phyloP scores from a whole-genome alignment of 495 filamentous ascomycete genomes.

The Penicillium canariense region DNA sequence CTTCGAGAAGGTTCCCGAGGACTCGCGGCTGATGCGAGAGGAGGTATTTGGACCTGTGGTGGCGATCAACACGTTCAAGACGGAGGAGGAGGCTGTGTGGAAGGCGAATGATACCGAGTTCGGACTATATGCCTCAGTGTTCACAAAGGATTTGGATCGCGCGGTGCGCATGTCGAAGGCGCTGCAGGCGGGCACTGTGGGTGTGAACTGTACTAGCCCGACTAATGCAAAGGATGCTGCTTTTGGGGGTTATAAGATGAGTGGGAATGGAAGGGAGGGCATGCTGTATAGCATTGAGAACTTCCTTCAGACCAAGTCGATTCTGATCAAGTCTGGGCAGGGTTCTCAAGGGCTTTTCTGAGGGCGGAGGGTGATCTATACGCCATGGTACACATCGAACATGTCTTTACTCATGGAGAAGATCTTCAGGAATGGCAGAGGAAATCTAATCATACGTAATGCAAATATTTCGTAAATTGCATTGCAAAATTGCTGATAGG shows the following conservation, averaged over 20 bases:
- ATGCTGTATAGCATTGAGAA: slow-evolving; percentile 44
- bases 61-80: slow-evolving; percentile 73
- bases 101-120: slow-evolving; percentile 83
- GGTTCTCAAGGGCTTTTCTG: background rate
- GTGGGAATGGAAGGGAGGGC: slow-evolving; percentile 75
- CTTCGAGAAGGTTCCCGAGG: slow-evolving; percentile 64
- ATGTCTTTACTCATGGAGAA: background rate
- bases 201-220: slow-evolving; percentile 75
- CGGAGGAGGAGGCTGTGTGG: slow-evolving; percentile 74
- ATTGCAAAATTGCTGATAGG: slow-evolving; percentile 1
- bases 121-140: slow-evolving; percentile 78
- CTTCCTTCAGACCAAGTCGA: slow-evolving; percentile 50
- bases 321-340: slow-evolving; percentile 28
- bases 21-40: slow-evolving; percentile 61
- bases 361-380: too few relatives aligned
- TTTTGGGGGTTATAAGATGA: slow-evolving; percentile 90
- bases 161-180: slow-evolving; percentile 31
- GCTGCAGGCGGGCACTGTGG: slow-evolving; percentile 64
- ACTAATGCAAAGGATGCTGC: slow-evolving; percentile 61
- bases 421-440: background rate
- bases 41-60: slow-evolving; percentile 90
- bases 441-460: background rate
- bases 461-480: background rate
- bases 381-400: too few relatives aligned
- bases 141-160: slow-evolving; percentile 71